These are phyloP conservation scores for Anisodus tanguticus DNA, from an alignment of 257 asterid genomes.

Conservation along the genomic window DNA sequence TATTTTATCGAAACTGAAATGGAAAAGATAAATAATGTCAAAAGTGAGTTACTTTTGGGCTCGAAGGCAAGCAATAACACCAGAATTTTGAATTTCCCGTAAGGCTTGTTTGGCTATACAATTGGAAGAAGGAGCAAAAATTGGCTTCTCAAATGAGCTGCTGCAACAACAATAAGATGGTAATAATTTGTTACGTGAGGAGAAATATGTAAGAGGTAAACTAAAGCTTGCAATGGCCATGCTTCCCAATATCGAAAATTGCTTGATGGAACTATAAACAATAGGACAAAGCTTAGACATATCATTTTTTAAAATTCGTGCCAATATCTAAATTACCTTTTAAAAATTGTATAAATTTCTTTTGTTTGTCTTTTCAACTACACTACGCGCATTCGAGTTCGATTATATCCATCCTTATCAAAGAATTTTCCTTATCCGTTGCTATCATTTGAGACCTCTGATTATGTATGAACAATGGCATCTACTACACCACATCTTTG, in stretches of 20 bases:
- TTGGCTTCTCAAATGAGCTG: neutral
- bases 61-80: slow-evolving; percentile 83
- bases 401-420: too few relatives aligned
- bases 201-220: slow-evolving; percentile 19
- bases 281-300: neutral
- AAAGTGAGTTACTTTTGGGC: slow-evolving; percentile 55
- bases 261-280: neutral
- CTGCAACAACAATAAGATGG: neutral
- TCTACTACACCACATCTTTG: too few relatives aligned
- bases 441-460: too few relatives aligned
- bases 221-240: slow-evolving; percentile 27
- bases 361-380: too few relatives aligned
- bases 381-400: too few relatives aligned
- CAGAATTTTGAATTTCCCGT: slow-evolving; percentile 61
- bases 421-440: too few relatives aligned
- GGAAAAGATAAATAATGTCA: neutral
- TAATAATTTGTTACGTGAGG: neutral
- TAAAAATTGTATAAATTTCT: neutral
- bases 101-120: slow-evolving; percentile 52
- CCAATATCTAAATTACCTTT: neutral
- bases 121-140: slow-evolving; percentile 11
- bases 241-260: neutral
- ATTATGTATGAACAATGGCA: too few relatives aligned
- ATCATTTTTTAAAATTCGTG: neutral
- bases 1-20: neutral